Percentiles rank a stretch among this genome's conserved stretches.
Evolutionary conservation across 208 protist species (phyloP).

Genomic region (Angomonas ambiguus): DNA sequence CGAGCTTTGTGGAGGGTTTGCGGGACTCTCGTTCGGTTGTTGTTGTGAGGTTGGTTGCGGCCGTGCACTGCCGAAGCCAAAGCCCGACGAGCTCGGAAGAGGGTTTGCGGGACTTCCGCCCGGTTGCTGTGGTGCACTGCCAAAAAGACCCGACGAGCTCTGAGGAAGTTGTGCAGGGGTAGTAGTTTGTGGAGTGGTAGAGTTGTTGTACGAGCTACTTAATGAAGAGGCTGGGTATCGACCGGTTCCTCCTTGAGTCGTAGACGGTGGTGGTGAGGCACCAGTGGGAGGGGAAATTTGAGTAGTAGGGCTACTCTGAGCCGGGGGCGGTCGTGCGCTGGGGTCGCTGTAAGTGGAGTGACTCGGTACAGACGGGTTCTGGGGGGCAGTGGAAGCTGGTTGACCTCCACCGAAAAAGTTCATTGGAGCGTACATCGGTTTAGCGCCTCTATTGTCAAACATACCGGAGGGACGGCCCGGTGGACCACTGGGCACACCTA

Average conservation of each 20-base stretch:
- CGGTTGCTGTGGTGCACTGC: background rate
- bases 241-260: background rate
- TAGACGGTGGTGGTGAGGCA: no score
- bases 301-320: background rate
- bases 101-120: background rate
- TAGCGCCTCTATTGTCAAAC: slow-evolving; percentile 10
- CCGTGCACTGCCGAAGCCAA: background rate
- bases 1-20: background rate
- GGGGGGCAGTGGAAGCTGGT: background rate
- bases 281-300: background rate
- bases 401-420: slow-evolving; percentile 49
- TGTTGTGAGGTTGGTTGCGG: background rate
- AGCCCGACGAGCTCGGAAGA: no score
- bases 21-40: background rate
- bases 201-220: no score
- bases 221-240: background rate
- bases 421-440: slow-evolving; percentile 52
- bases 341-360: background rate
- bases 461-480: slow-evolving; percentile 1
- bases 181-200: no score
- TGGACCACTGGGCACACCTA: background rate
- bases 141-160: no score
- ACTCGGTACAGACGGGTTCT: no score
- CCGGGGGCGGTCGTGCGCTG: background rate
- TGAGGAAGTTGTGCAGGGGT: no score